A percentile compares a stretch with the other conserved stretches of the same genome.
These are phyloP conservation scores for Cicer arietinum DNA, from an alignment of 306 rosid species.

Conservation along the genomic window DNA sequence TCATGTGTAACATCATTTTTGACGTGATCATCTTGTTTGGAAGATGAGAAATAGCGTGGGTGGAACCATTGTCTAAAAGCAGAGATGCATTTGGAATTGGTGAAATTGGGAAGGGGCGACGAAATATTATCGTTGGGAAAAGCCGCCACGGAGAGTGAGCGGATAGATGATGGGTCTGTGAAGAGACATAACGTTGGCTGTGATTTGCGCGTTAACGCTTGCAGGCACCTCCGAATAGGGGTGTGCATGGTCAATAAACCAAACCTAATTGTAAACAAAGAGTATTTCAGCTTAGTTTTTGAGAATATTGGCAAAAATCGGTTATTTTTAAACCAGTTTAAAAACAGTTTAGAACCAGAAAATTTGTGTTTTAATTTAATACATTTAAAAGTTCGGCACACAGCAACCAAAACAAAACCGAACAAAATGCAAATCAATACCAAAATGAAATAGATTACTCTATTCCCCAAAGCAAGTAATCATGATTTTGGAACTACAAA, in stretches of 20 bases:
- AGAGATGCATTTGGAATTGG: slow-evolving; percentile 35
- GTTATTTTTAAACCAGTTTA: not conserved
- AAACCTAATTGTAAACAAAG: slow-evolving; percentile 9
- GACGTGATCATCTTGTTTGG: slow-evolving; percentile 38
- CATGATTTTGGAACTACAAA: not conserved
- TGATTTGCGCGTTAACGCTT: slow-evolving; percentile 59
- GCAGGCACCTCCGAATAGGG: slow-evolving; percentile 65
- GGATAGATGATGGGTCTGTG: slow-evolving; percentile 43
- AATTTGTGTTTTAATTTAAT: not conserved
- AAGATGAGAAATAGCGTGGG: slow-evolving; percentile 61
- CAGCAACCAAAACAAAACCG: not conserved
- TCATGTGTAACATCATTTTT: slow-evolving; percentile 43
- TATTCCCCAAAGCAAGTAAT: not conserved
- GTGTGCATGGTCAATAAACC: not conserved
- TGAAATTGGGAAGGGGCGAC: slow-evolving; percentile 37
- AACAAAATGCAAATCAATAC: not conserved
- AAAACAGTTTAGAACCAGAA: not conserved
- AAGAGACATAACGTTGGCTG: slow-evolving; percentile 58
- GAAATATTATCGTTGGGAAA: slow-evolving; percentile 37
- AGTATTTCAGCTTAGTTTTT: not conserved
- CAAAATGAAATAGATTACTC: not conserved
- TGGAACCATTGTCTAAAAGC: slow-evolving; percentile 48
- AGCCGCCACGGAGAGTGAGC: slow-evolving; percentile 41
- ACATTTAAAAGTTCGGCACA: not conserved
- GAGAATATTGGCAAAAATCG: not conserved